Evolutionary conservation across 73 alveolate genomes (phyloP).

Genomic region (Uronychia setigera): DNA sequence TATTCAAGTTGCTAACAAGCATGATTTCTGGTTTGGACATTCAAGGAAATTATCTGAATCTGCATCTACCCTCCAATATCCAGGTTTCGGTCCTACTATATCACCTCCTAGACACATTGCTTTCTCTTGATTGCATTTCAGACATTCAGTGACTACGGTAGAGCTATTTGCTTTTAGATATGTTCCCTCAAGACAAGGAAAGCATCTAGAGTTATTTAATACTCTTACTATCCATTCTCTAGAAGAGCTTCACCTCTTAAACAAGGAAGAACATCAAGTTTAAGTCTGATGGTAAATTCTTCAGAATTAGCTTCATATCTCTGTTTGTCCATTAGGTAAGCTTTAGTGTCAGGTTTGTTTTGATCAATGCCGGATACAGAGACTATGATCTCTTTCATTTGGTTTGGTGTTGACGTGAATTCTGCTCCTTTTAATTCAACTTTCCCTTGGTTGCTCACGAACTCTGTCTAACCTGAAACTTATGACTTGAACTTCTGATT

Average conservation of each 20-base stretch:
- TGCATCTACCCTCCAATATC: constrained; percentile 51
- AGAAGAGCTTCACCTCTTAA: constrained; percentile 10
- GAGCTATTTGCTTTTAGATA: background rate
- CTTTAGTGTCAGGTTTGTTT: background rate
- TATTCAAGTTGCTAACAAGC: constrained; percentile 20
- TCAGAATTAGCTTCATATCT: no score
- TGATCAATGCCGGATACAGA: background rate
- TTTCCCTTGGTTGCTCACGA: background rate
- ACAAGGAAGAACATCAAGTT: background rate
- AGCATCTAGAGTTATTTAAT: background rate
- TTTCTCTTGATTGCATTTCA: background rate
- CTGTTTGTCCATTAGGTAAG: background rate
- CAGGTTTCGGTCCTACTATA: constrained; percentile 42
- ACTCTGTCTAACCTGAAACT: background rate
- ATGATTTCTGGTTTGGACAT: constrained; percentile 23
- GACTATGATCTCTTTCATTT: background rate
- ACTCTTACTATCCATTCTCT: background rate
- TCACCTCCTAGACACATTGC: constrained; percentile 56
- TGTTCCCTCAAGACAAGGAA: background rate
- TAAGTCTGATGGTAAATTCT: background rate
- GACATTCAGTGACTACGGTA: background rate
- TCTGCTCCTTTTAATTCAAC: background rate
- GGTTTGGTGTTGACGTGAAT: background rate
- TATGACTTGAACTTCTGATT: background rate
- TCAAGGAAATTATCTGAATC: constrained; percentile 8